Conservation (phyloP, 495 filamentous ascomycete species). For the Penicillium simplicissimum region DNA sequence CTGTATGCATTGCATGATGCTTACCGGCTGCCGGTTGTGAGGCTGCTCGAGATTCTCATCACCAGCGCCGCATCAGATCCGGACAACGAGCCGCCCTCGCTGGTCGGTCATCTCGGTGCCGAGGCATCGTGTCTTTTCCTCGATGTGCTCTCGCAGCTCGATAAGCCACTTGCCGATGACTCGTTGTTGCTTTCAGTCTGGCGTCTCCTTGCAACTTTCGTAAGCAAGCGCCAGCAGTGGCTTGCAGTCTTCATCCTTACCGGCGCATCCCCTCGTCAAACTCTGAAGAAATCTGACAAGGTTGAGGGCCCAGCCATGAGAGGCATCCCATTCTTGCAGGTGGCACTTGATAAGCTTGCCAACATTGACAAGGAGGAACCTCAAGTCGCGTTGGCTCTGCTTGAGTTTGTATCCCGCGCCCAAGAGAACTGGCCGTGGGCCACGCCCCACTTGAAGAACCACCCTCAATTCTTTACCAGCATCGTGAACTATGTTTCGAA, state of each 20-base stretch:
- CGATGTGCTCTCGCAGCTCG: constrained; percentile 72
- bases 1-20: constrained; percentile 71
- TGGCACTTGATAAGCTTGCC: constrained; percentile 73
- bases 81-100: constrained; percentile 75
- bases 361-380: constrained; percentile 64
- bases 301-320: constrained; percentile 40
- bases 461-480: constrained; percentile 66
- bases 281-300: constrained; percentile 57
- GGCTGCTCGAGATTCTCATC: constrained; percentile 74
- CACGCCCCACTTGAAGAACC: constrained; percentile 71
- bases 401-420: constrained; percentile 81
- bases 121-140: constrained; percentile 82
- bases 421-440: constrained; percentile 95
- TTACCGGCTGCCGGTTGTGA: constrained; percentile 64
- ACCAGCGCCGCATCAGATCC: constrained; percentile 59
- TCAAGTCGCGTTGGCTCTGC: constrained; percentile 65
- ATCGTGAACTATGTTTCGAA: constrained; percentile 69
- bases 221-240: constrained; percentile 92
- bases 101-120: constrained; percentile 83
- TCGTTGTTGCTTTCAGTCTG: constrained; percentile 68
- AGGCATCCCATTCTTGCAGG: constrained; percentile 65
- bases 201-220: constrained; percentile 81
- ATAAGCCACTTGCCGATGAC: constrained; percentile 67
- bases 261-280: constrained; percentile 76
- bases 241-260: constrained; percentile 91